Evolutionary conservation across 345 rosid species (phyloP).

Genomic region (Acer saccharum): DNA sequence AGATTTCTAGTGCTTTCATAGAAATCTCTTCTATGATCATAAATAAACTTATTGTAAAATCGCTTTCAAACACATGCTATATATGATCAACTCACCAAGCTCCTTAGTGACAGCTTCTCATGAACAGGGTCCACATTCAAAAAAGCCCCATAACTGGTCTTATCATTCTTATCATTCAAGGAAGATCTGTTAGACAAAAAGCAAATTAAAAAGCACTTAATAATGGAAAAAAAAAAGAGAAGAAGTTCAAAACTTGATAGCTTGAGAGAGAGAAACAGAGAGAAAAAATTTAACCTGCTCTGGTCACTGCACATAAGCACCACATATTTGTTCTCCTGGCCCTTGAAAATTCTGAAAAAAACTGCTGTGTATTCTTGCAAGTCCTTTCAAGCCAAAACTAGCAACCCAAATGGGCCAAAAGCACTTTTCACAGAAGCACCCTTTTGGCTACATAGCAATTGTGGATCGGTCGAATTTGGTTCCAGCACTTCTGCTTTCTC

Average conservation of each 20-base stretch:
- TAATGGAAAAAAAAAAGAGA: too few relatives aligned
- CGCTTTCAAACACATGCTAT: not conserved
- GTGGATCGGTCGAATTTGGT: constrained; percentile 56
- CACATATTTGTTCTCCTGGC: constrained; percentile 34
- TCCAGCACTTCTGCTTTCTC: constrained; percentile 50
- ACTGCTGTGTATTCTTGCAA: constrained; percentile 51
- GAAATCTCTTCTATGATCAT: too few relatives aligned
- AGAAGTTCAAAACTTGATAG: too few relatives aligned
- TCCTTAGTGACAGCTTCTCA: constrained; percentile 47
- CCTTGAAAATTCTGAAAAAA: constrained; percentile 31
- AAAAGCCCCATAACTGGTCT: constrained; percentile 51
- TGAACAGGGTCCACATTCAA: constrained; percentile 40
- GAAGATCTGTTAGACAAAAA: constrained; percentile 33
- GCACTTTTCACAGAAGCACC: constrained; percentile 47
- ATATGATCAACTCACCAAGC: constrained; percentile 41
- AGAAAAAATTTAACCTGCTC: constrained; percentile 41
- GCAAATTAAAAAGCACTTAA: too few relatives aligned
- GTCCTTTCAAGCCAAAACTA: constrained; percentile 60
- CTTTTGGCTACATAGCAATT: constrained; percentile 47
- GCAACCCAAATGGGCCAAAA: constrained; percentile 78
- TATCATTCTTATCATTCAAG: constrained; percentile 32
- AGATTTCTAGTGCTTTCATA: too few relatives aligned
- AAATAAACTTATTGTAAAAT: not conserved
- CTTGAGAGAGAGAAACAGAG: not conserved
- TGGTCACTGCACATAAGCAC: constrained; percentile 90